Conservation (phyloP, 192 early-diverging fungal genomes). For the Coemansia sp. region DNA sequence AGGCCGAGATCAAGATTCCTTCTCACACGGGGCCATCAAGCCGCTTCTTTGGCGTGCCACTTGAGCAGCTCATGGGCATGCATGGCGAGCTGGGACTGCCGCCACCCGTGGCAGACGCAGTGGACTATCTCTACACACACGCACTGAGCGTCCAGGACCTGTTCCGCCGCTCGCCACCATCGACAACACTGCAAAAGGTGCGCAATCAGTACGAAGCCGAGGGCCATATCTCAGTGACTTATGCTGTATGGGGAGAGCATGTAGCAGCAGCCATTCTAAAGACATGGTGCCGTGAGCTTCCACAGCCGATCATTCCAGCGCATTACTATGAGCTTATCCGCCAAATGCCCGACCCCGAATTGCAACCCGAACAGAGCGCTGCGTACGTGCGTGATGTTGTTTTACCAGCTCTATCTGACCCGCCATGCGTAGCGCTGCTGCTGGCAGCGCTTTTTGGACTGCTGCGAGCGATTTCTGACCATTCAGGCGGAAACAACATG, state of each 20-base stretch:
- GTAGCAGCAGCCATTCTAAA: constrained; percentile 83
- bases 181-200: constrained; percentile 67
- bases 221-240: constrained; percentile 60
- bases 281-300: constrained; percentile 82
- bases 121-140: constrained; percentile 68
- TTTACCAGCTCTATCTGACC: constrained; percentile 53
- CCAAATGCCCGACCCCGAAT: constrained; percentile 50
- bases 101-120: constrained; percentile 70
- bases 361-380: constrained; percentile 40
- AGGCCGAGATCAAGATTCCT: constrained; percentile 47
- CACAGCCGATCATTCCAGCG: constrained; percentile 71
- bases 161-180: constrained; percentile 84
- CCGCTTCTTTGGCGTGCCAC: constrained; percentile 76
- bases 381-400: constrained; percentile 45
- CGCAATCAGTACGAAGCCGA: constrained; percentile 53
- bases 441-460: constrained; percentile 72
- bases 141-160: constrained; percentile 82
- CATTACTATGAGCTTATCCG: constrained; percentile 65
- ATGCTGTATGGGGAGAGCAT: constrained; percentile 74
- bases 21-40: constrained; percentile 35
- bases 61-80: constrained; percentile 77
- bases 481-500: constrained; percentile 81
- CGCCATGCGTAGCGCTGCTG: constrained; percentile 60
- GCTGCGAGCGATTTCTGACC: constrained; percentile 69
- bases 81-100: constrained; percentile 80